Evolutionary conservation across 371 early-diverging fungal genomes (phyloP), one percentile per base, ranked within the genome.

Genomic region (Parasitella parasitica): DNA sequence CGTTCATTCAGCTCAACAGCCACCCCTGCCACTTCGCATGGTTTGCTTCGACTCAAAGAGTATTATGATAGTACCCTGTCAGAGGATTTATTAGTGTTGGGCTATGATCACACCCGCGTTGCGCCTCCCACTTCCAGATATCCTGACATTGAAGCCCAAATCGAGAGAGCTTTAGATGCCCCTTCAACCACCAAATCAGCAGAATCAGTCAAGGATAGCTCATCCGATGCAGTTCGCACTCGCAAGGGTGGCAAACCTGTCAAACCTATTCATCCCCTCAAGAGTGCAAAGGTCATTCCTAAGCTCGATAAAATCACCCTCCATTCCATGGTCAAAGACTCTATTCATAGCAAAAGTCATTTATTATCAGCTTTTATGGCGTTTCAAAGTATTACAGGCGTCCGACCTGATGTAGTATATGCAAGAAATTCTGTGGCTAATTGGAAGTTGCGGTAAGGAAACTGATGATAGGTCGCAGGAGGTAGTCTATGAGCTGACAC

Each of bases 311-410:
- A 82, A 55, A 88, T 94, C 48, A 80, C 81, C 16, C 73, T 95
- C 30, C 89, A 90, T 71, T 85, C 91, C 58, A 90, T 90, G 89
- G 82, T 89, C 64, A 91, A 92, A 64, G 91, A 90, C 35, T 95
- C 96, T 9, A 84, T 94, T 39, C 72, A 82, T 26, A 95, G 90
- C 86, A 97, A 97, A 83, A 89, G 85, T 74, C 83, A 93, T 59
- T 77, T 98, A 20, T 77, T 98, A 58, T 86, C 90, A 35, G 96
- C 94, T 11, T 82, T 97, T 58, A 93, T 96, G 90, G 91, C 93
- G 0, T 84, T 98, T 54, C 94, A 95, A 73, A 80, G 90, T 39
- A 92, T 98, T 39, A 93, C 96, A 2, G 96, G 94, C 28, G 76
- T 84, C 58, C 85, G 87, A 18, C 94, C 94, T 7, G 88, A 88